Evolutionary conservation across 1,284 basidiomycete genomes (phyloP).

Genomic region (Mycosarcoma maydis): DNA sequence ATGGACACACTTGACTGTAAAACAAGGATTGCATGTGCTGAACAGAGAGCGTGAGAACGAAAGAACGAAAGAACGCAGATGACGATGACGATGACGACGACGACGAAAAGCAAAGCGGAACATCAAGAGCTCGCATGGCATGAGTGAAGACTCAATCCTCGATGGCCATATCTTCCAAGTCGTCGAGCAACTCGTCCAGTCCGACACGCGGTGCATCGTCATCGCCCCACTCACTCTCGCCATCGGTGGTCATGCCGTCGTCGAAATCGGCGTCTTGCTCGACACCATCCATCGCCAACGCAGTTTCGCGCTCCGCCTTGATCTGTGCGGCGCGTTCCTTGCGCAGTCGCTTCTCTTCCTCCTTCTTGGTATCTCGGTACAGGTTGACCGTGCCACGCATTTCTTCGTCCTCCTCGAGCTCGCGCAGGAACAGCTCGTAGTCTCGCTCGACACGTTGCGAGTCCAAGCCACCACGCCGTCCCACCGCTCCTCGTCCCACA

Average conservation of each 20-base stretch:
- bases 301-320: conserved; percentile 63
- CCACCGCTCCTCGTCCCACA: conserved; percentile 81
- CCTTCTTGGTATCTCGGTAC: conserved; percentile 74
- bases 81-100: too few species aligned
- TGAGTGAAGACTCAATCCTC: too few species aligned
- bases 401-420: conserved; percentile 96
- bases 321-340: conserved; percentile 63
- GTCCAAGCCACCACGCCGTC: conserved; percentile 87
- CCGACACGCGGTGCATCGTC: conserved; percentile 70
- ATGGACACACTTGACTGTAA: too few species aligned
- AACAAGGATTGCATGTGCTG: too few species aligned
- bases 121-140: too few species aligned
- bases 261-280: conserved; percentile 67
- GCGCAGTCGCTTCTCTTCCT: conserved; percentile 53
- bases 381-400: conserved; percentile 87
- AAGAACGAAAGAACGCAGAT: too few species aligned
- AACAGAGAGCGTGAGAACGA: too few species aligned
- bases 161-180: conserved; percentile 75
- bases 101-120: too few species aligned
- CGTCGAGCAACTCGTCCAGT: conserved; percentile 88
- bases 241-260: conserved; percentile 63
- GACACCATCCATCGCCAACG: conserved; percentile 69
- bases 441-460: conserved; percentile 94
- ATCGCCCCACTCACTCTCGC: conserved; percentile 81
- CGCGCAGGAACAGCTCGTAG: conserved; percentile 93